Conservation (phyloP, 768 basidiomycete genomes). For the Leccinum broughii region DNA sequence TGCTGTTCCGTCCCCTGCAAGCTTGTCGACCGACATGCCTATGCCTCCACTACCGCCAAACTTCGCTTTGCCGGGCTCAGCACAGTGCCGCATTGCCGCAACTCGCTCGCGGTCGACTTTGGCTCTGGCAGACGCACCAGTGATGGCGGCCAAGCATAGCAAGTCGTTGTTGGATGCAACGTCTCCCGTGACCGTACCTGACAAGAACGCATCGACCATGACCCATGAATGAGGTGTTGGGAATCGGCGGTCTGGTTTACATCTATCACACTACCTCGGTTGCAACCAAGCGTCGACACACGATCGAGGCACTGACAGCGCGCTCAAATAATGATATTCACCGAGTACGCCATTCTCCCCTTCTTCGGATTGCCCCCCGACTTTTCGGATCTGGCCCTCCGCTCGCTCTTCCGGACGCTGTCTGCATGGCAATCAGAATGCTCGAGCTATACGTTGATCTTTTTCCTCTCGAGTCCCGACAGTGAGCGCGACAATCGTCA, state of each 20-base stretch:
- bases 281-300: too few relatives aligned
- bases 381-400: constrained; percentile 30
- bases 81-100: constrained; percentile 21
- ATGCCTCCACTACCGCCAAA: constrained; percentile 27
- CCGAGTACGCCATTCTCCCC: constrained; percentile 42
- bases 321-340: constrained; percentile 36
- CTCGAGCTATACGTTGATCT: too few relatives aligned
- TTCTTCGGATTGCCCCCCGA: constrained; percentile 32
- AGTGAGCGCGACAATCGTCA: too few relatives aligned
- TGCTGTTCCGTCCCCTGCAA: constrained; percentile 3
- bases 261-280: too few relatives aligned
- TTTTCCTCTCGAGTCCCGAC: too few relatives aligned
- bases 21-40: constrained; percentile 16
- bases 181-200: not conserved
- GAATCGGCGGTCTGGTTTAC: too few relatives aligned
- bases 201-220: not conserved
- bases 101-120: constrained; percentile 31
- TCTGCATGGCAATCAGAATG: too few relatives aligned
- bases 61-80: not conserved
- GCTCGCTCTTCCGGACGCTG: constrained; percentile 28
- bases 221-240: too few relatives aligned
- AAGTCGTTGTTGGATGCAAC: constrained; percentile 1
- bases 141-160: constrained; percentile 1
- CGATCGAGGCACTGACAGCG: constrained; percentile 7
- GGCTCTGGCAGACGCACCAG: constrained; percentile 20